Percentiles rank a stretch among this genome's conserved stretches.
These are phyloP conservation scores for Metschnikowia santaceciliae DNA, from an alignment of 805 yeast genomes.

Conservation along the genomic window DNA sequence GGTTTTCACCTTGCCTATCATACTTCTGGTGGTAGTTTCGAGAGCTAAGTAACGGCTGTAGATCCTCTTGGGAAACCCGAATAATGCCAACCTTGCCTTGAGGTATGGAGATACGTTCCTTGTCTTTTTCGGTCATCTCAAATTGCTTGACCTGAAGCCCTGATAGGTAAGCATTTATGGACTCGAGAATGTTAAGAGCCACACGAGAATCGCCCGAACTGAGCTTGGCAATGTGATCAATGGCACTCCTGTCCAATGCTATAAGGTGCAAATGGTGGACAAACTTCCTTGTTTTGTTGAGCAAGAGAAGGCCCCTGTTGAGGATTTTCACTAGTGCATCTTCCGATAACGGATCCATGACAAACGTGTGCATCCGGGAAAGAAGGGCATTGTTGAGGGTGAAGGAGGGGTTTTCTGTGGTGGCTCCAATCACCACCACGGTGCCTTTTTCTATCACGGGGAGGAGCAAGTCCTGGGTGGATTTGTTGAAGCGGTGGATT, in stretches of 20 bases:
- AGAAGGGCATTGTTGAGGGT: slow-evolving; percentile 40
- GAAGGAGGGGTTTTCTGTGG: slow-evolving; percentile 63
- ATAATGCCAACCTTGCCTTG: slow-evolving; percentile 26
- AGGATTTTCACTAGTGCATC: slow-evolving; percentile 34
- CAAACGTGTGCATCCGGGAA: slow-evolving; percentile 43
- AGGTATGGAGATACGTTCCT: slow-evolving; percentile 10
- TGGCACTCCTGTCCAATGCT: slow-evolving; percentile 50
- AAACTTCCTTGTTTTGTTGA: slow-evolving; percentile 57
- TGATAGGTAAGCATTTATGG: slow-evolving; percentile 55
- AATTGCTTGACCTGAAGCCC: slow-evolving; percentile 22
- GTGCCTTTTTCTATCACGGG: slow-evolving; percentile 41
- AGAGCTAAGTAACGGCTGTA: slow-evolving; percentile 42
- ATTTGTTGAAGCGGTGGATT: slow-evolving; percentile 42
- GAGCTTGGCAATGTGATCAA: slow-evolving; percentile 65
- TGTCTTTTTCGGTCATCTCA: slow-evolving; percentile 11
- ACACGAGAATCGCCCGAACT: slow-evolving; percentile 88
- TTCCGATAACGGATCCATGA: slow-evolving; percentile 36
- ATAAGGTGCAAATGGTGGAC: slow-evolving; percentile 48
- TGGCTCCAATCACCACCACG: slow-evolving; percentile 41
- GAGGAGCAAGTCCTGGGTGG: slow-evolving; percentile 39
- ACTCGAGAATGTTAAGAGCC: slow-evolving; percentile 76
- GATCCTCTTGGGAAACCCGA: slow-evolving; percentile 33
- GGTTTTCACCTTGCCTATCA: slow-evolving; percentile 86
- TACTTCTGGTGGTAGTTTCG: slow-evolving; percentile 54
- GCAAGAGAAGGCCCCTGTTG: slow-evolving; percentile 41